phyloP scores from a whole-genome alignment of 768 basidiomycete species.

The Pholiota conissans region DNA sequence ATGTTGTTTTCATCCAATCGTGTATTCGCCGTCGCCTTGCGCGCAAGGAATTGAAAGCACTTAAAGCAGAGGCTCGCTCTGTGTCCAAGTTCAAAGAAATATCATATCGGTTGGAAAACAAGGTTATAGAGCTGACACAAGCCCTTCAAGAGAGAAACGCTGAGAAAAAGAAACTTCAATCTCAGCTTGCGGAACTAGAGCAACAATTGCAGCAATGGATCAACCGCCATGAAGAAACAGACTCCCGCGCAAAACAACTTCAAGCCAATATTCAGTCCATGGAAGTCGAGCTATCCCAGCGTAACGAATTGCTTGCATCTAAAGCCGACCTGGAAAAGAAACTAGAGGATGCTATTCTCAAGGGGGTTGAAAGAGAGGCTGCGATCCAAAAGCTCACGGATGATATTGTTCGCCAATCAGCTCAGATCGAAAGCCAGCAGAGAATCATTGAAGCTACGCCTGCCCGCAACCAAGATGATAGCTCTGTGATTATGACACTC shows the following conservation, averaged over 20 bases:
- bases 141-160: constrained; percentile 84
- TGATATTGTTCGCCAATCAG: constrained; percentile 71
- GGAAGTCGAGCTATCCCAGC: constrained; percentile 69
- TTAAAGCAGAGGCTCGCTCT: constrained; percentile 92
- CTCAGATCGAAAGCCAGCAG: constrained; percentile 76
- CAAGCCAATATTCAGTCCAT: constrained; percentile 68
- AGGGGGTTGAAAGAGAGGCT: constrained; percentile 81
- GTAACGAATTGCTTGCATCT: constrained; percentile 69
- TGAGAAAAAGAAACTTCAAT: constrained; percentile 87
- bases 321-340: constrained; percentile 82
- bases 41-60: constrained; percentile 76
- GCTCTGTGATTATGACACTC: constrained; percentile 81
- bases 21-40: constrained; percentile 90
- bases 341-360: constrained; percentile 74
- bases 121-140: constrained; percentile 98
- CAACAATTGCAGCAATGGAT: constrained; percentile 85
- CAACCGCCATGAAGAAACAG: constrained; percentile 84
- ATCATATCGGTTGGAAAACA: constrained; percentile 96
- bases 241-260: constrained; percentile 69
- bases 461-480: constrained; percentile 75
- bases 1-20: constrained; percentile 86
- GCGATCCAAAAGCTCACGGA: constrained; percentile 79
- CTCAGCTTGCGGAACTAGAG: constrained; percentile 76
- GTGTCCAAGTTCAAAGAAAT: constrained; percentile 99
- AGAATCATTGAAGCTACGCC: constrained; percentile 66